phyloP scores from a whole-genome alignment of 352 stramenopile genomes.

The Pelagophyceae sp. region DNA sequence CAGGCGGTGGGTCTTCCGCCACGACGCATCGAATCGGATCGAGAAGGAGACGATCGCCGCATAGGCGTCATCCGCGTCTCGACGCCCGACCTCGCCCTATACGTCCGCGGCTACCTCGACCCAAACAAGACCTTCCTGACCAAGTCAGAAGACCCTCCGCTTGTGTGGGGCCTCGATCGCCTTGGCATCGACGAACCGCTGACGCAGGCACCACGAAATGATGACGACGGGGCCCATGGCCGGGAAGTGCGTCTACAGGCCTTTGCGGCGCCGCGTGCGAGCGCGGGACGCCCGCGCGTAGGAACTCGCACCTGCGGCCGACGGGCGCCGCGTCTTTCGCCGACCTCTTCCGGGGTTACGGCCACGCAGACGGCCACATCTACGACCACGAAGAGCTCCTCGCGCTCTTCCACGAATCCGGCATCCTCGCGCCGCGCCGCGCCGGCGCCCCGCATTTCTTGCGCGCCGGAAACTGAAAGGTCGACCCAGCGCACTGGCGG shows the following conservation, averaged over 20 bases:
- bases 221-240: slow-evolving; percentile 14
- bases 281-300: not conserved
- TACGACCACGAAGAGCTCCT: slow-evolving; percentile 3
- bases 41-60: not conserved
- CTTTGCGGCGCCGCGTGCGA: not conserved
- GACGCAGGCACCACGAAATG: not conserved
- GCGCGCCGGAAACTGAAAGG: too few relatives aligned
- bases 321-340: not conserved
- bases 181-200: not conserved
- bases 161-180: too few relatives aligned
- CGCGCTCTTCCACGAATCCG: not conserved
- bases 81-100: slow-evolving; percentile 4
- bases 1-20: too few relatives aligned
- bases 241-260: not conserved
- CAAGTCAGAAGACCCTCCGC: not conserved
- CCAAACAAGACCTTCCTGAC: not conserved
- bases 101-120: not conserved
- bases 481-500: too few relatives aligned
- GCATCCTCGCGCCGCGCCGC: not conserved
- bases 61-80: not conserved
- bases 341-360: not conserved
- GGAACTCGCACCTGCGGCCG: not conserved
- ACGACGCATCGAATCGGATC: not conserved
- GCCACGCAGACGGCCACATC: not conserved
- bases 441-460: not conserved